Evolutionary conservation across 1,139 yeast genomes (phyloP).

Genomic region (Yamadazyma sp.): DNA sequence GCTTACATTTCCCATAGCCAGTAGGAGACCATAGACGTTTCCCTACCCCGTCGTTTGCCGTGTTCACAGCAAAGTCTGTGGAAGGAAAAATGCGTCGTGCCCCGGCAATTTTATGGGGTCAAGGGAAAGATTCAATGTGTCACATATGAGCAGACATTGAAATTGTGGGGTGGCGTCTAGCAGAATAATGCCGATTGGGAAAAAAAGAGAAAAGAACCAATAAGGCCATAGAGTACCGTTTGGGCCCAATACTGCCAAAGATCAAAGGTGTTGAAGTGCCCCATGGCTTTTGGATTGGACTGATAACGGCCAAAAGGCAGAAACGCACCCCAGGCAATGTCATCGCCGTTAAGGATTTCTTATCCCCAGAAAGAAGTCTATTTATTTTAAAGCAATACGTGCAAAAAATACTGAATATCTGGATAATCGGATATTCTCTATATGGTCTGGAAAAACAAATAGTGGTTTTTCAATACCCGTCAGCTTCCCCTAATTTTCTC

Average conservation of each 20-base stretch:
- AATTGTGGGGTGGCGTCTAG: not conserved
- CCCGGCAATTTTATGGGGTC: slow-evolving; percentile 4
- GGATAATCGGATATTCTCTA: slow-evolving; percentile 4
- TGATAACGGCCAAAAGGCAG: not conserved
- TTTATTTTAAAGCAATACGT: no score
- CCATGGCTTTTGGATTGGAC: not conserved
- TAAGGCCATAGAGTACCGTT: not conserved
- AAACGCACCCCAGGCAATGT: no score
- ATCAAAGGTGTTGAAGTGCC: no score
- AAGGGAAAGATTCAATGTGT: not conserved
- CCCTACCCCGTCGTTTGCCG: not conserved
- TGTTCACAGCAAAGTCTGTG: not conserved
- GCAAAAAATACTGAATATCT: not conserved
- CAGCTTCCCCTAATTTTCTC: slow-evolving; percentile 45
- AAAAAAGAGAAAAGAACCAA: not conserved
- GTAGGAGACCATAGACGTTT: not conserved
- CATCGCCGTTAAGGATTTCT: slow-evolving; percentile 4
- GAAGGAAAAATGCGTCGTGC: slow-evolving; percentile 2
- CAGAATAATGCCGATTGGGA: no score
- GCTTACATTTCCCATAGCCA: no score
- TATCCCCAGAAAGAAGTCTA: slow-evolving; percentile 1
- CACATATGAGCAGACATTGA: not conserved
- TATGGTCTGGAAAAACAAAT: not conserved
- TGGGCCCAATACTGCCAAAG: no score
- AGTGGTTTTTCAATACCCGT: slow-evolving; percentile 29